Percentiles rank a stretch among this genome's conserved stretches.
These are phyloP conservation scores for Myxozyma geophila DNA, from an alignment of 805 yeast genomes.

Conservation along the genomic window DNA sequence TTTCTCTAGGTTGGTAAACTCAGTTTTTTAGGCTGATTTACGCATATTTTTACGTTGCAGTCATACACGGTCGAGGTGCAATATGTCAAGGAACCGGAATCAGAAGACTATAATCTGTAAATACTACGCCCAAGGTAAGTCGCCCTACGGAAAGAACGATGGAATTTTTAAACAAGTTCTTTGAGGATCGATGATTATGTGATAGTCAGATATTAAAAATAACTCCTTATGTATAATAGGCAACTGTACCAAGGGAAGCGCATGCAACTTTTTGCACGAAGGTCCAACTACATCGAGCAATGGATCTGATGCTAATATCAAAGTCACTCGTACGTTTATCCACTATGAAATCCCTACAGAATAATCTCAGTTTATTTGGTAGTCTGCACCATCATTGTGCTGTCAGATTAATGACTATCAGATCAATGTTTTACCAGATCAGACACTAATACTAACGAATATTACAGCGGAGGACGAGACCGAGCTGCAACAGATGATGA, in stretches of 20 bases:
- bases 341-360: no score
- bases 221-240: neutral
- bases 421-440: neutral
- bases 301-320: neutral
- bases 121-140: neutral
- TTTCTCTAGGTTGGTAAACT: no score
- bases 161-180: neutral
- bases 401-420: no score
- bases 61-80: no score
- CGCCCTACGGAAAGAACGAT: neutral
- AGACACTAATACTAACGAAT: neutral
- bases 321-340: neutral
- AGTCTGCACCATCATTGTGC: no score
- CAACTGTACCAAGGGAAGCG: slow-evolving; percentile 4
- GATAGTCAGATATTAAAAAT: neutral
- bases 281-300: neutral
- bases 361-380: no score
- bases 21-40: no score
- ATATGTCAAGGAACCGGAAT: neutral
- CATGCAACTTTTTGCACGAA: slow-evolving; percentile 11
- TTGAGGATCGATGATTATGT: neutral
- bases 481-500: slow-evolving; percentile 5
- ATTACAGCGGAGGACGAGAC: slow-evolving; percentile 1
- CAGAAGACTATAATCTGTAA: neutral
- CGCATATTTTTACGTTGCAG: no score